These are phyloP conservation scores for Pinus albicaulis DNA, from an alignment of 75 land plant genomes.

Conservation along the genomic window DNA sequence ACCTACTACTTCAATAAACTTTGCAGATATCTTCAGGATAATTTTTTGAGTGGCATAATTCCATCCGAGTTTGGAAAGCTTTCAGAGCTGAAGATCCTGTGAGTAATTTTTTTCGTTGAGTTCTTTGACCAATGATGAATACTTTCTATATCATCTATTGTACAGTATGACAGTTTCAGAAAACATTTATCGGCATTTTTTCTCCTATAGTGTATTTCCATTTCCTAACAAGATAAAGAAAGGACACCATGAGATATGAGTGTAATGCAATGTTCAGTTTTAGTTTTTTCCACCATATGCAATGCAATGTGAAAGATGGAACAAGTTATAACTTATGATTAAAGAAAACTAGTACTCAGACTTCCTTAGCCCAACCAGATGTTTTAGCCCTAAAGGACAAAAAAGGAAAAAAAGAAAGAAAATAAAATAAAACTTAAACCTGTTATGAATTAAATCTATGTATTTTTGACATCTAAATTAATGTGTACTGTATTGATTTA, in stretches of 20 bases:
- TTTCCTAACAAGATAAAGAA: neutral
- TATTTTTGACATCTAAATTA: too few species aligned
- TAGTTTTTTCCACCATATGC: neutral
- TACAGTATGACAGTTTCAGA: neutral
- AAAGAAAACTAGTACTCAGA: too few species aligned
- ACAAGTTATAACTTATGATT: too few species aligned
- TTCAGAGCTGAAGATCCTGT: constrained; percentile 50
- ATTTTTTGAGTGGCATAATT: constrained; percentile 68
- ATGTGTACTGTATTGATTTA: too few species aligned
- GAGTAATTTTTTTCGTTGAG: constrained; percentile 15
- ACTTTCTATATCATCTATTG: too few species aligned
- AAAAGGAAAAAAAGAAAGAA: too few species aligned
- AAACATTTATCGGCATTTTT: neutral
- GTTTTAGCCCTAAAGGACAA: too few species aligned
- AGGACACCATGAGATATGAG: neutral
- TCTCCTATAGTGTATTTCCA: neutral
- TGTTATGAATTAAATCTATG: too few species aligned
- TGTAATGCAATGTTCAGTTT: neutral
- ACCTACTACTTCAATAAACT: neutral
- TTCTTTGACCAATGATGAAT: neutral
- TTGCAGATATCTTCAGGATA: constrained; percentile 72
- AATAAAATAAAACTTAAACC: too few species aligned
- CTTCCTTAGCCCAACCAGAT: too few species aligned
- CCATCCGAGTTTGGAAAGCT: constrained; percentile 76
- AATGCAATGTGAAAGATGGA: neutral